These are phyloP conservation scores for Acrodontium crateriforme DNA, from an alignment of 2,329 filamentous ascomycete genomes.

Conservation along the genomic window DNA sequence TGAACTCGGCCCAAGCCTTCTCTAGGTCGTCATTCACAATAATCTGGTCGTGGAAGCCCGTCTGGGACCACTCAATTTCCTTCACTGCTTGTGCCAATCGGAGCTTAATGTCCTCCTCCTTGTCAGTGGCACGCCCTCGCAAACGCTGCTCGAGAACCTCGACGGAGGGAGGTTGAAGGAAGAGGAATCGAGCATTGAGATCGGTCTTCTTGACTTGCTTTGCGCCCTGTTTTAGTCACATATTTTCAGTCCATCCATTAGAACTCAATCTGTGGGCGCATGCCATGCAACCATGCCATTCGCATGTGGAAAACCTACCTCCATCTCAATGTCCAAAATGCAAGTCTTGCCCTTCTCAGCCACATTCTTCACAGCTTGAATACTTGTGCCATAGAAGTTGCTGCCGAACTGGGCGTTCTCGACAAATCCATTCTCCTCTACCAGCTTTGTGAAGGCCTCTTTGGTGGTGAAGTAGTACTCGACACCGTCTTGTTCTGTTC, in stretches of 20 bases:
- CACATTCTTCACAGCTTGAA: conserved; percentile 64
- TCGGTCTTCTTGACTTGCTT: conserved; percentile 76
- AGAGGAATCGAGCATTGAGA: conserved; percentile 67
- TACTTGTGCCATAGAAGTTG: conserved; percentile 77
- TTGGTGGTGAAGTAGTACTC: conserved; percentile 69
- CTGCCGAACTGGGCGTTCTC: conserved; percentile 77
- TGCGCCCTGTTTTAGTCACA: conserved; percentile 45
- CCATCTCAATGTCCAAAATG: conserved; percentile 93
- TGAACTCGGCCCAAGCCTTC: conserved; percentile 39
- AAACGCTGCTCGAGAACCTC: conserved; percentile 62
- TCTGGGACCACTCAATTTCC: conserved; percentile 61
- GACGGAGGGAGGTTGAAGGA: conserved; percentile 66
- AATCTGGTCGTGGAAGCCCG: conserved; percentile 51
- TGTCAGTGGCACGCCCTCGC: conserved; percentile 64
- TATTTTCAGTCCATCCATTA: neutral
- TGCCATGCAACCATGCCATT: neutral
- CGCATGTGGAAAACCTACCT: conserved; percentile 37
- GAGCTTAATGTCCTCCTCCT: conserved; percentile 55
- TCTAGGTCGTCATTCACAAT: conserved; percentile 54
- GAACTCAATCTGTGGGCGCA: conserved; percentile 1
- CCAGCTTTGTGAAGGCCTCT: conserved; percentile 53
- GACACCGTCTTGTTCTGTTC: conserved; percentile 59
- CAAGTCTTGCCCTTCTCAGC: conserved; percentile 56
- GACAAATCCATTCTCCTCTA: conserved; percentile 60
- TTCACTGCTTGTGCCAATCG: conserved; percentile 56